A percentile compares a stretch with the other conserved stretches of the same genome.
These are phyloP conservation scores for Deinandra increscens DNA, from an alignment of 129 eudicot genomes.

Conservation along the genomic window DNA sequence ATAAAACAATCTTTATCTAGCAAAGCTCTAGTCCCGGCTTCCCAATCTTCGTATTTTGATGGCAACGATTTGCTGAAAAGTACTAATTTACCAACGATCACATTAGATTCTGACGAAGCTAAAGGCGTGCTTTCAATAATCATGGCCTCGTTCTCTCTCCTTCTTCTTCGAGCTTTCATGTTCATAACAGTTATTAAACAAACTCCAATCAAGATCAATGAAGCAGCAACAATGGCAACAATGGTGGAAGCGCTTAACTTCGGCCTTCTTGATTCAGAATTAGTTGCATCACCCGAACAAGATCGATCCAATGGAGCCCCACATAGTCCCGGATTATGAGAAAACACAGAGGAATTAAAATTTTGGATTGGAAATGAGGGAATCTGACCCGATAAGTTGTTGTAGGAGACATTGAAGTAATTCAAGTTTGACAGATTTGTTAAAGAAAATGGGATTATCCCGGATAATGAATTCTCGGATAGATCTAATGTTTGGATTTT, in stretches of 20 bases:
- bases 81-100: constrained; percentile 83
- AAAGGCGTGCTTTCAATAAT: constrained; percentile 74
- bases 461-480: constrained; percentile 60
- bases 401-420: constrained; percentile 76
- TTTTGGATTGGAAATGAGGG: constrained; percentile 46
- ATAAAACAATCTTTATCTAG: constrained; percentile 75
- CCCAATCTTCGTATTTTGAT: constrained; percentile 95
- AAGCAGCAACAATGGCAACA: constrained; percentile 89
- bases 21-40: constrained; percentile 89
- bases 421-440: constrained; percentile 49
- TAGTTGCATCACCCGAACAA: constrained; percentile 38
- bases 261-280: constrained; percentile 41
- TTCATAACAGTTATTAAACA: constrained; percentile 62
- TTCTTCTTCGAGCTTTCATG: constrained; percentile 61
- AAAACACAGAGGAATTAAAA: constrained; percentile 64
- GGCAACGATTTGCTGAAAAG: constrained; percentile 89
- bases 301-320: constrained; percentile 58
- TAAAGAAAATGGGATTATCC: constrained; percentile 60
- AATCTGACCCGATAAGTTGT: constrained; percentile 60
- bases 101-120: constrained; percentile 70
- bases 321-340: constrained; percentile 69
- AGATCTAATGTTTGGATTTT: constrained; percentile 65
- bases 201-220: constrained; percentile 72
- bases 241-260: constrained; percentile 71
- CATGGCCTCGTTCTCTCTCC: constrained; percentile 50